These are phyloP conservation scores for Parathielavia appendiculata DNA, from an alignment of 495 filamentous ascomycete species.

Conservation along the genomic window DNA sequence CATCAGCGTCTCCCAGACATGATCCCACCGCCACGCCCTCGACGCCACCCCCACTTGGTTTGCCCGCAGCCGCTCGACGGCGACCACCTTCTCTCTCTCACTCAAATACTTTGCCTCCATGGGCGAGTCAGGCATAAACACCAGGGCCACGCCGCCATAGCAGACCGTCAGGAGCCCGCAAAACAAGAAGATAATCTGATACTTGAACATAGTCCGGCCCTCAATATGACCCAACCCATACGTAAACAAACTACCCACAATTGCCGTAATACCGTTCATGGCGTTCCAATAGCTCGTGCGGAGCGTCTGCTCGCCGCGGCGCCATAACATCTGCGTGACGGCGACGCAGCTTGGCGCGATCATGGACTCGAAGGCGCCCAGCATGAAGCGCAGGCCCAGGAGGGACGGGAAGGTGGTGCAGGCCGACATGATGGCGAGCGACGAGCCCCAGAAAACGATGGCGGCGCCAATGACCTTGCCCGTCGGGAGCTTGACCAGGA, in stretches of 20 bases:
- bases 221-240: conserved; percentile 58
- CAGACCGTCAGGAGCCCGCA: conserved; percentile 44
- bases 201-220: conserved; percentile 48
- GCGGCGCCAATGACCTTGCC: conserved; percentile 42
- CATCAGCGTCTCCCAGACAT: conserved; percentile 53
- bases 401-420: conserved; percentile 43
- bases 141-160: conserved; percentile 33
- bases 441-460: conserved; percentile 39
- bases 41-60: conserved; percentile 46
- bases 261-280: conserved; percentile 48
- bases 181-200: conserved; percentile 58
- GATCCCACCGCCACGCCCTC: conserved; percentile 41
- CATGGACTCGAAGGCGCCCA: conserved; percentile 42
- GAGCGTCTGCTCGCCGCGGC: conserved; percentile 48
- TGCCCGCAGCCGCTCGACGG: conserved; percentile 50
- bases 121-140: conserved; percentile 57
- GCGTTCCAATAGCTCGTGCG: conserved; percentile 49
- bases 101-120: conserved; percentile 54
- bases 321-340: conserved; percentile 54
- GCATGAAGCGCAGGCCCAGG: conserved; percentile 39
- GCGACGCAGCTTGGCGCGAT: conserved; percentile 47
- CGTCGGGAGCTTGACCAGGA: conserved; percentile 48
- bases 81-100: conserved; percentile 55
- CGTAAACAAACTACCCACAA: conserved; percentile 48
- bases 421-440: conserved; percentile 37